Base-by-base conservation (phyloP, 176 grass and related monocot genomes). In the Aegilops speltoides region DNA sequence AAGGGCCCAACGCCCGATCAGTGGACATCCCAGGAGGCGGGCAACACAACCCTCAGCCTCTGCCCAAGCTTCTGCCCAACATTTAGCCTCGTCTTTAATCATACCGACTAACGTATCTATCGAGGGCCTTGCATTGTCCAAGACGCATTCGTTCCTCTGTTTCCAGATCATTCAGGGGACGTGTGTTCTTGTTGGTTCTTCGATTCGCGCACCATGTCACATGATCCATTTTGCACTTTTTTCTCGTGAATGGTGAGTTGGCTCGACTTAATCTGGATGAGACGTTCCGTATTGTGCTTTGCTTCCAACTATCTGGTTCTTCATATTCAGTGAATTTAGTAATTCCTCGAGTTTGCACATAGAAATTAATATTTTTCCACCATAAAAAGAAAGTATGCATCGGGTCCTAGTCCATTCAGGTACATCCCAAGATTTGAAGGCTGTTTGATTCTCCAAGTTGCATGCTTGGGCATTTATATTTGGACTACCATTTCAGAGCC, bases 401-500 rank as follows among this genome's bases (percentile, higher is more conserved):
- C 38, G 52, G 38, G 29, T 8, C 16, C n/a, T 73, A 23, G 38
- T 24, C 69, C 34, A 12, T 71, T 71, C 8, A 38, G 10, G 57
- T 41, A 0, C 0, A 65, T 43, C 37, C 14, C 10, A 20, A 77
- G 23, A 64, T 50, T 68, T 65, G 14, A 31, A 41, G 46, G 54
- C 14, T 37, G 48, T 52, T 52, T 52, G 28, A 20, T 29, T 62
- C 12, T 16, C 68, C 2, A 12, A 24, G 36, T n/a, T 84, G 20
- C 36, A n/a, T 68, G 28, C 77, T 77, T 86, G 19, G 70, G 76
- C 59, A 84, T 76, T 65, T 56, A 45, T 36, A 61, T 60, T 31
- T 48, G 10, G 60, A 78, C 29, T 54, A 54, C 20, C 56, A 56
- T 76, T 76, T 37, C 4, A 62, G n/a, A 17, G 43, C 85, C 29